Base-by-base conservation (phyloP, 192 early-diverging fungal genomes). In the Coemansia sp. region DNA sequence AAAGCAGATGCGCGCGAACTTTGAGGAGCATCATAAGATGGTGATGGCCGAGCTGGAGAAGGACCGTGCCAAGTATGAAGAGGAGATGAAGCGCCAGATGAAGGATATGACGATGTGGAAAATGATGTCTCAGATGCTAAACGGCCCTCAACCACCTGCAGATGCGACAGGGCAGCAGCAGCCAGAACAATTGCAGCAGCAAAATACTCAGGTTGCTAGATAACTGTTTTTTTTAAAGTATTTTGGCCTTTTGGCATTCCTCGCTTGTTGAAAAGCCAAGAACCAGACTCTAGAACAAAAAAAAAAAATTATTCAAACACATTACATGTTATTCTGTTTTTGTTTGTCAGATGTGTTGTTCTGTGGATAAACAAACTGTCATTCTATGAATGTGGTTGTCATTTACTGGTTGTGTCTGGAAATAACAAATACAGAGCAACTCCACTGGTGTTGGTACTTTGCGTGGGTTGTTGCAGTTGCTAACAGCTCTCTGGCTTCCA, bases 21-120 rank as follows among this genome's bases (percentile, higher is more conserved):
- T 91, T 89, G 77, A 78, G 79, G 84, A 88, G 25, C 90, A 90
- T 57, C 84, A 88, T 55, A 83, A 88, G 69, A 85, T 85, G 46
- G 63, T 89, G 22, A 83, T 91, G 77, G 90, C 87, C 50, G 82
- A 87, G 46, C 87, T 87, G 51, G 86, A 84, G 55, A 86, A 89
- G 66, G 90, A 96, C 63, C 88, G 89, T 54, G 68, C 82, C 61
- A 72, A 88, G 30, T 83, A 89, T 73, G 82, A 86, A 72, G 78
- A 89, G 79, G 82, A 85, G 64, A 87, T 90, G 76, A 83, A 86
- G 64, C 87, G 89, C 77, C 84, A 92, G 88, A 84, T 96, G 83
- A 90, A 94, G 82, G 91, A 92, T 60, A 93, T 96, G 91, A 94
- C 93, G 42, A 84, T 95, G 64, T 91, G 94, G 88, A 90, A 94